phyloP scores from a whole-genome alignment of 2,329 filamentous ascomycete genomes.

The Ilyonectria robusta region DNA sequence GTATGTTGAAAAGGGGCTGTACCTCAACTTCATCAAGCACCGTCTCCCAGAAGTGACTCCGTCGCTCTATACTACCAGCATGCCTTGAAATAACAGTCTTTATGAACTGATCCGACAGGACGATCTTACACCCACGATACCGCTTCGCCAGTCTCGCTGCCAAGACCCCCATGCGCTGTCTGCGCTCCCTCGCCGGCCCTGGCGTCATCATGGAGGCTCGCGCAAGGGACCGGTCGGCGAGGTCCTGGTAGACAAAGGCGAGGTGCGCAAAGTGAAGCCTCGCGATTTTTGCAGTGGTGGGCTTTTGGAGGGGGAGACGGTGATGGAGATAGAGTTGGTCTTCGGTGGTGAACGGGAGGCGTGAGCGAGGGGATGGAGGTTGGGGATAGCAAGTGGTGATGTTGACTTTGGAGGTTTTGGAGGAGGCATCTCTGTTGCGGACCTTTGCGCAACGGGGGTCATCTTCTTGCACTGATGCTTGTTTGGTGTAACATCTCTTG shows the following conservation, averaged over 20 bases:
- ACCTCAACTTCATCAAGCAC: constrained; percentile 38
- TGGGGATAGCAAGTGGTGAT: not conserved
- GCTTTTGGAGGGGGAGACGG: constrained; percentile 31
- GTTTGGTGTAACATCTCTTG: constrained; percentile 3
- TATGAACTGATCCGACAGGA: constrained; percentile 29
- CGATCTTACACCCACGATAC: constrained; percentile 15
- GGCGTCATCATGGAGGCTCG: constrained; percentile 11
- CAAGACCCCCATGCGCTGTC: constrained; percentile 28
- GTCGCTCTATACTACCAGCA: constrained; percentile 10
- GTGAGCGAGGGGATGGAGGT: not conserved
- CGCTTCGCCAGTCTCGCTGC: constrained; percentile 25
- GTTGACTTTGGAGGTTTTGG: not conserved
- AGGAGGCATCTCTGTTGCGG: not conserved
- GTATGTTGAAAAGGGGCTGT: not conserved
- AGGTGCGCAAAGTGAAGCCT: constrained; percentile 23
- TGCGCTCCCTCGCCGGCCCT: constrained; percentile 13
- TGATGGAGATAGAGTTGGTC: constrained; percentile 32
- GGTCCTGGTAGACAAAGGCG: constrained; percentile 23
- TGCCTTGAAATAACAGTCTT: constrained; percentile 18
- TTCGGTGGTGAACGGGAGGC: constrained; percentile 26
- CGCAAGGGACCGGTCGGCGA: constrained; percentile 28
- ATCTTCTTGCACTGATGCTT: not conserved
- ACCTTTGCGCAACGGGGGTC: not conserved
- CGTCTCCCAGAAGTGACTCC: constrained; percentile 35
- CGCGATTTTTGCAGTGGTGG: constrained; percentile 7